Base-by-base conservation (phyloP, 352 stramenopile species). In the Aphanomyces euteiches region DNA sequence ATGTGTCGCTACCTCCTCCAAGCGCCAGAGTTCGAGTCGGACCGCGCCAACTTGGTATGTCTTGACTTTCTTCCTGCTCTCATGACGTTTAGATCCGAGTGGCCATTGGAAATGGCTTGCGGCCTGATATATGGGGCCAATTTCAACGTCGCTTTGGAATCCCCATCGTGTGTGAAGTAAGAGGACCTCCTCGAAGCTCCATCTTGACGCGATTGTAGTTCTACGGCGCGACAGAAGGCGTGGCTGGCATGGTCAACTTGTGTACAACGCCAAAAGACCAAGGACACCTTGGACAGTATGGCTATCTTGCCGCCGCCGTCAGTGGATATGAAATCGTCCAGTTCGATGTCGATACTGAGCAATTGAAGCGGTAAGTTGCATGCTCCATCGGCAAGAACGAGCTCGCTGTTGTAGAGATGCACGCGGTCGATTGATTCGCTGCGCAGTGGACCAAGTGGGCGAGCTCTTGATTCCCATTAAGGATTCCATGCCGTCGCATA, bases 221-320 rank as follows among this genome's bases (percentile, higher is more conserved):
- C 68, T 98, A 97, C 69, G 90, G 88, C 13, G 90, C 91, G 0
- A 98, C 92, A 0, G 92, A 98, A 74, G 89, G 88, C 0, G 88
- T 93, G 5, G 78, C 89, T 37, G 86, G 79, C 12, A 85, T 96
- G 66, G 60, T 95, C 36, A 96, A 97, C 71, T 60, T 81, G 21
- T 96, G 88, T 65, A 87, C 75, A 58, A 78, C 69, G 10, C 75
- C 74, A 3, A 77, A 66, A 2, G 84, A 92, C 36, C 84, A 82
- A 28, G 86, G 84, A 48, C 85, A 87, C 70, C 77, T 90, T 66
- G 91, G 80, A 8, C 80, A 75, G 59, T 83, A 81, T 34, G 89
- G 83, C 3, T 82, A 72, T 19, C 74, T 93, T 6, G 72, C 84
- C 54, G 83, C 80, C 28, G 60, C 17, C 1, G 21, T 95, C 53